Percentiles rank a stretch among this genome's conserved stretches.
phyloP scores from a whole-genome alignment of 1,284 basidiomycete species.

The Phaffia rhodozyma region DNA sequence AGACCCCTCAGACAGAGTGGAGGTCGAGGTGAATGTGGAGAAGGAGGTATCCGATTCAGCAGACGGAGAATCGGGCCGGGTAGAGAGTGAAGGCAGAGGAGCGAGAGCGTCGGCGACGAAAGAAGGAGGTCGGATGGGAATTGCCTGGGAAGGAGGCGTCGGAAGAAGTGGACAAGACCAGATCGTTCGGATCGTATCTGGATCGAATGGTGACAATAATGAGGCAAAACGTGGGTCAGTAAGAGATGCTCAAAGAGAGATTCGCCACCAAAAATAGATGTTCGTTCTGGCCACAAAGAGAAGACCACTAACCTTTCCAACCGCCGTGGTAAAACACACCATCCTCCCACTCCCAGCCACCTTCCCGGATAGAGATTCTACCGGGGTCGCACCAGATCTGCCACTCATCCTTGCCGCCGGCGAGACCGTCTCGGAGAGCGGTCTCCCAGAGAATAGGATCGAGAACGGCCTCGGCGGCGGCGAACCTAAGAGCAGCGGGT shows the following conservation, averaged over 20 bases:
- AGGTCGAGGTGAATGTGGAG: slow-evolving; percentile 3
- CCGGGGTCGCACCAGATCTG: slow-evolving; percentile 17
- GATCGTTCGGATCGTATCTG: slow-evolving; percentile 8
- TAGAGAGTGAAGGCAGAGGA: not conserved
- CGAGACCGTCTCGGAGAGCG: not conserved
- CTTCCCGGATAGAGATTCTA: slow-evolving; percentile 6
- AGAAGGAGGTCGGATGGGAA: slow-evolving; percentile 14
- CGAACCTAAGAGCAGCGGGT: slow-evolving; percentile 1
- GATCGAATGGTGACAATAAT: not conserved
- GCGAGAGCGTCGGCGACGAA: not conserved
- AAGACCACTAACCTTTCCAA: slow-evolving; percentile 14
- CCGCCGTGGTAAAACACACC: slow-evolving; percentile 15
- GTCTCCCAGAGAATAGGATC: not conserved
- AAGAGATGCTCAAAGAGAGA: not conserved
- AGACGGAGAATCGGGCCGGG: slow-evolving; percentile 12
- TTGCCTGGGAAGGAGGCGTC: slow-evolving; percentile 14
- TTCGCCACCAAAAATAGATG: not conserved
- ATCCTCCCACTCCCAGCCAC: slow-evolving; percentile 18
- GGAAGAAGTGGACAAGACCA: slow-evolving; percentile 1
- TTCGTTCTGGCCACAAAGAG: not conserved
- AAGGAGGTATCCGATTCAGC: slow-evolving; percentile 7
- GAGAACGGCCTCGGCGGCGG: not conserved
- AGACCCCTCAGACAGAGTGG: slow-evolving; percentile 1
- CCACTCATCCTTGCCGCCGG: slow-evolving; percentile 10
- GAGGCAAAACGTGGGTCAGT: not conserved